Conservation (phyloP, 2,329 filamentous ascomycete genomes). For the Pseudogymnoascus sp. region DNA sequence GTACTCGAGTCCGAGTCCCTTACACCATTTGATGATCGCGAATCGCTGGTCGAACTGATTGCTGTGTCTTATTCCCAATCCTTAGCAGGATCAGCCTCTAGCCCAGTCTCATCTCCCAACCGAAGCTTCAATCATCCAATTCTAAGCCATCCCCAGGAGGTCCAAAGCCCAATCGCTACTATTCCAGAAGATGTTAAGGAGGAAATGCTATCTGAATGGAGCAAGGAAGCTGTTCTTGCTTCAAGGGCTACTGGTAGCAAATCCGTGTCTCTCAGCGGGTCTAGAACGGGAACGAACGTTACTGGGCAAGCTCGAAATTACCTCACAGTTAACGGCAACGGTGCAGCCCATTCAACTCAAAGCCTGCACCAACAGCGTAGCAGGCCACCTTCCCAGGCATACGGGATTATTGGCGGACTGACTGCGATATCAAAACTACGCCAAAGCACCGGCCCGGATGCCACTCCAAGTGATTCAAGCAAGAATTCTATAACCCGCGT, state of each 20-base stretch:
- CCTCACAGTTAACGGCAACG: constrained; percentile 49
- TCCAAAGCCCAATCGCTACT: constrained; percentile 39
- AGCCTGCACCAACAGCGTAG: constrained; percentile 18
- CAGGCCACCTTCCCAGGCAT: constrained; percentile 21
- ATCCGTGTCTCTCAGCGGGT: constrained; percentile 67
- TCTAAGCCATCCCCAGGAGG: constrained; percentile 38
- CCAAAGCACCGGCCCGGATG: constrained; percentile 42
- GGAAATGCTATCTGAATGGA: constrained; percentile 73
- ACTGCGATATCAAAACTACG: constrained; percentile 38
- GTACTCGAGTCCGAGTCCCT: constrained; percentile 55
- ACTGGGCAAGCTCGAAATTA: constrained; percentile 41
- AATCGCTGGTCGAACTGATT: constrained; percentile 65
- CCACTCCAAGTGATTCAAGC: constrained; percentile 33
- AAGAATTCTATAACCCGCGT: constrained; percentile 49
- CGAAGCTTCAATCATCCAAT: constrained; percentile 56
- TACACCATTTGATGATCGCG: constrained; percentile 66
- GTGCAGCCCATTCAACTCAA: constrained; percentile 28
- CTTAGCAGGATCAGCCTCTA: constrained; percentile 55
- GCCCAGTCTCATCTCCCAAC: constrained; percentile 61
- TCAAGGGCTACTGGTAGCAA: constrained; percentile 61
- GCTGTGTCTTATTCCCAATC: constrained; percentile 60
- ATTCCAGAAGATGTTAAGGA: constrained; percentile 62
- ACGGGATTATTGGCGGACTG: constrained; percentile 24
- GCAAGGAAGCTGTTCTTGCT: constrained; percentile 62
- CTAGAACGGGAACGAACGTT: constrained; percentile 52